Evolutionary conservation across 371 early-diverging fungal species (phyloP).

Genomic region (Phascolomyces articulosus): DNA sequence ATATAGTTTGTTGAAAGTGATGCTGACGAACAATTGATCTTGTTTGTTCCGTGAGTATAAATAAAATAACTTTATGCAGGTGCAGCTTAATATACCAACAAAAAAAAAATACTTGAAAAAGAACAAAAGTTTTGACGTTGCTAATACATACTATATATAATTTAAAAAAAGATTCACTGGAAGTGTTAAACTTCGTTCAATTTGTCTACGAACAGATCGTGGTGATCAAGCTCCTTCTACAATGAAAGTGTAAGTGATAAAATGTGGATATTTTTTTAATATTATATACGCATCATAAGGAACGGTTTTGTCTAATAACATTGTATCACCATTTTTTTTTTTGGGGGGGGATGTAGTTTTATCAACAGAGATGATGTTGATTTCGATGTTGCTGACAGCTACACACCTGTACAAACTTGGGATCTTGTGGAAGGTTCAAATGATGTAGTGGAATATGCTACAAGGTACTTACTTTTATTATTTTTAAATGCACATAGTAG

Average conservation of each 20-base stretch:
- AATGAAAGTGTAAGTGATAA: slow-evolving; percentile 81
- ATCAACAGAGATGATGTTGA: slow-evolving; percentile 91
- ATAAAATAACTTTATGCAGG: background rate
- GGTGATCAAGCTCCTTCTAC: slow-evolving; percentile 70
- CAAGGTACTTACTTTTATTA: too few relatives aligned
- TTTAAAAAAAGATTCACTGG: slow-evolving; percentile 79
- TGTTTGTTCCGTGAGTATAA: slow-evolving; percentile 80
- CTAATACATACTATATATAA: too few relatives aligned
- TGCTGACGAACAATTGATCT: slow-evolving; percentile 88
- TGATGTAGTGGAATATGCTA: slow-evolving; percentile 70
- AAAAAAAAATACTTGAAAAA: background rate
- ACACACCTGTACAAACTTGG: slow-evolving; percentile 78
- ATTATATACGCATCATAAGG: background rate
- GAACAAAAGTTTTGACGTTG: too few relatives aligned
- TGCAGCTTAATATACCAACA: too few relatives aligned
- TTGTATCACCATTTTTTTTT: too few relatives aligned
- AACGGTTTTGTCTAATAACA: too few relatives aligned
- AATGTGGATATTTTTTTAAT: background rate
- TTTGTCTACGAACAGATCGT: slow-evolving; percentile 73
- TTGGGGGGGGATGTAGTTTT: slow-evolving; percentile 73
- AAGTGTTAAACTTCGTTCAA: slow-evolving; percentile 87
- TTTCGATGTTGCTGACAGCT: slow-evolving; percentile 81
- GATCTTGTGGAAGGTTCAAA: slow-evolving; percentile 66
- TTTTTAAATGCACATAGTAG: too few relatives aligned
- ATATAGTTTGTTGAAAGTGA: slow-evolving; percentile 79